Percentiles rank a stretch among this genome's conserved stretches.
Conservation (phyloP, 1,139 yeast species). For the Diutina catenulata region DNA sequence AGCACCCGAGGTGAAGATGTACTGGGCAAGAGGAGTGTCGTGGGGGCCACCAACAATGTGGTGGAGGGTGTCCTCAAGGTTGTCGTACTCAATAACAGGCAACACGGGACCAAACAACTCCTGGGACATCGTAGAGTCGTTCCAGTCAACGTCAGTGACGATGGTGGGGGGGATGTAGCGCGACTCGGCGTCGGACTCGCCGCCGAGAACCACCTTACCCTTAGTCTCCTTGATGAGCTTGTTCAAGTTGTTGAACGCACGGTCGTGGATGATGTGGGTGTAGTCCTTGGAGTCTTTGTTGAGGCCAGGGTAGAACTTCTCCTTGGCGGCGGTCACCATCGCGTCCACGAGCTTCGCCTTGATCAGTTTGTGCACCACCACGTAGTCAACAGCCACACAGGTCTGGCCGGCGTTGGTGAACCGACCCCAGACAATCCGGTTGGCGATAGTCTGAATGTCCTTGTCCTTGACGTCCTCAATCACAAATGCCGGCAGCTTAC, state of each 20-base stretch:
- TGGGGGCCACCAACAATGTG: slow-evolving; percentile 38
- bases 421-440: slow-evolving; percentile 68
- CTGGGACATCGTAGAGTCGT: slow-evolving; percentile 60
- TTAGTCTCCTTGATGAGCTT: slow-evolving; percentile 37
- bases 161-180: slow-evolving; percentile 68
- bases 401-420: slow-evolving; percentile 79
- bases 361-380: slow-evolving; percentile 48
- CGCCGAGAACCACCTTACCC: slow-evolving; percentile 53
- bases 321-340: slow-evolving; percentile 31
- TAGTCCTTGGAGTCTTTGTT: slow-evolving; percentile 20
- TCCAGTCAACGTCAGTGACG: slow-evolving; percentile 46
- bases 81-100: slow-evolving; percentile 52
- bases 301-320: slow-evolving; percentile 32
- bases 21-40: slow-evolving; percentile 85
- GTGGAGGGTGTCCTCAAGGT: slow-evolving; percentile 36
- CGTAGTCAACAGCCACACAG: slow-evolving; percentile 82
- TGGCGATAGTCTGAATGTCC: slow-evolving; percentile 43
- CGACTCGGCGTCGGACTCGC: slow-evolving; percentile 26
- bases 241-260: slow-evolving; percentile 42
- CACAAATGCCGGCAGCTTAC: slow-evolving; percentile 79
- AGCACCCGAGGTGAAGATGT: slow-evolving; percentile 48
- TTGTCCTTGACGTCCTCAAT: slow-evolving; percentile 34
- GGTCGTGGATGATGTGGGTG: slow-evolving; percentile 55
- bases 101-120: slow-evolving; percentile 84
- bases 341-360: slow-evolving; percentile 32